phyloP scores from a whole-genome alignment of 2,329 filamentous ascomycete species.

The Teratosphaeria zuluensis region DNA sequence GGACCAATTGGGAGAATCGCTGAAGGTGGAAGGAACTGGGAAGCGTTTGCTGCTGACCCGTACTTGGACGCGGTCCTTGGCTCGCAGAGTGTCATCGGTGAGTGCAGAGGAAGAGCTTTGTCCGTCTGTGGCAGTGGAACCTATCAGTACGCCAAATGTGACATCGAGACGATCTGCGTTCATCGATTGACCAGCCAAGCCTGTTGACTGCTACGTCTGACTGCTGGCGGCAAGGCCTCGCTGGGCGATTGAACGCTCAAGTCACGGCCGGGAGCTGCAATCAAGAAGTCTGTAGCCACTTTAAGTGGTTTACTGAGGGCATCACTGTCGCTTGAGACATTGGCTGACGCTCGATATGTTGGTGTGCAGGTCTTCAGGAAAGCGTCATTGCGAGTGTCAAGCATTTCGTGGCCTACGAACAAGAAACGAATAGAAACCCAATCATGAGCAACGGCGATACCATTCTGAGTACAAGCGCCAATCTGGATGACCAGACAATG shows the following conservation, averaged over 20 bases:
- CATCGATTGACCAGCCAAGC: neutral
- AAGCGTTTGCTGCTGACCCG: constrained; percentile 62
- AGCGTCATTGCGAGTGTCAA: constrained; percentile 50
- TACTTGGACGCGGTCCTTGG: constrained; percentile 48
- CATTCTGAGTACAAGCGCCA: constrained; percentile 32
- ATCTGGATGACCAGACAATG: constrained; percentile 53
- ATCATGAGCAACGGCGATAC: constrained; percentile 14
- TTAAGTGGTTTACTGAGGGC: neutral
- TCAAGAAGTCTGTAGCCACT: neutral
- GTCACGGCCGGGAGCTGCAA: too few relatives aligned
- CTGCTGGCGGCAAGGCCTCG: neutral
- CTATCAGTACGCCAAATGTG: neutral
- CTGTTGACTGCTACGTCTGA: neutral
- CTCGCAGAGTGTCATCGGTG: constrained; percentile 42
- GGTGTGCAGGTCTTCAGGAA: constrained; percentile 37
- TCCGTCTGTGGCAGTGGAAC: neutral
- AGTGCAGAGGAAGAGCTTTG: neutral
- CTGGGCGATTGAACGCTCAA: neutral
- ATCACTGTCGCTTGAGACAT: neutral
- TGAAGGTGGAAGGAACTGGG: constrained; percentile 59
- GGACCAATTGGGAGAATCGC: constrained; percentile 63
- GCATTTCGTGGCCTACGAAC: constrained; percentile 49
- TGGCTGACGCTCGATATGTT: neutral
- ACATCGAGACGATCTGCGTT: neutral
- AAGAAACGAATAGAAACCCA: constrained; percentile 41